phyloP scores from a whole-genome alignment of 805 yeast species.

The Ogataea methanolica region DNA sequence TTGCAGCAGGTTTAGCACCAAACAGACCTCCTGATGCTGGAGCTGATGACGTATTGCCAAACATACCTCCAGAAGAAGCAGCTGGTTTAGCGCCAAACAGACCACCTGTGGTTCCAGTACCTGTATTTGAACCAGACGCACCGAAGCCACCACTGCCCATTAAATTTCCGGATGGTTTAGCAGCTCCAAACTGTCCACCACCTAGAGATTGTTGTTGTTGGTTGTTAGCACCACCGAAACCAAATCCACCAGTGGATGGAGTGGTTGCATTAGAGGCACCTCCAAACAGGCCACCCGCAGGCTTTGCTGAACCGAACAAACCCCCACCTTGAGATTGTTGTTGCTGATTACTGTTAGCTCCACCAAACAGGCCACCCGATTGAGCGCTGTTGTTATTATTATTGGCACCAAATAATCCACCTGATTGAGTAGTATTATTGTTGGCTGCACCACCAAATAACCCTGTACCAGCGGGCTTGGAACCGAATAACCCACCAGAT shows the following conservation, averaged over 20 bases:
- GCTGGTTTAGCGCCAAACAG: constrained; percentile 32
- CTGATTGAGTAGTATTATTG: constrained; percentile 12
- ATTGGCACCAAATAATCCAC: constrained; percentile 31
- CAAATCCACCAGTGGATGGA: constrained; percentile 23
- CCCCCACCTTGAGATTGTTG: constrained; percentile 20
- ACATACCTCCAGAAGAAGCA: constrained; percentile 26
- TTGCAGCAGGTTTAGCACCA: constrained; percentile 25
- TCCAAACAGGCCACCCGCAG: constrained; percentile 38
- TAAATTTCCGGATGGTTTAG: constrained; percentile 15
- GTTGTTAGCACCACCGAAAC: constrained; percentile 9
- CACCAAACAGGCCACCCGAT: constrained; percentile 31
- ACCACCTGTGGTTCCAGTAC: constrained; percentile 26
- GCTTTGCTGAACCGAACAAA: constrained; percentile 28
- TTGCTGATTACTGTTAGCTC: constrained; percentile 16
- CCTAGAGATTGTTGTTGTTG: constrained; percentile 22
- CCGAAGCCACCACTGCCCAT: constrained; percentile 22
- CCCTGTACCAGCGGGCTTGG: constrained; percentile 5
- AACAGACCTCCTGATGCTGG: constrained; percentile 31
- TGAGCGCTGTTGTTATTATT: constrained; percentile 16
- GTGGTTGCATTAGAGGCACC: constrained; percentile 24
- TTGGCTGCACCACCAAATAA: constrained; percentile 3
- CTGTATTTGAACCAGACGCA: constrained; percentile 4
- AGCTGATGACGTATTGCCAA: constrained; percentile 15
- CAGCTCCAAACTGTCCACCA: constrained; percentile 37
- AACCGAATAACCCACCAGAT: constrained; percentile 31